Conservation (phyloP, 768 basidiomycete species). For the Russula sp. region DNA sequence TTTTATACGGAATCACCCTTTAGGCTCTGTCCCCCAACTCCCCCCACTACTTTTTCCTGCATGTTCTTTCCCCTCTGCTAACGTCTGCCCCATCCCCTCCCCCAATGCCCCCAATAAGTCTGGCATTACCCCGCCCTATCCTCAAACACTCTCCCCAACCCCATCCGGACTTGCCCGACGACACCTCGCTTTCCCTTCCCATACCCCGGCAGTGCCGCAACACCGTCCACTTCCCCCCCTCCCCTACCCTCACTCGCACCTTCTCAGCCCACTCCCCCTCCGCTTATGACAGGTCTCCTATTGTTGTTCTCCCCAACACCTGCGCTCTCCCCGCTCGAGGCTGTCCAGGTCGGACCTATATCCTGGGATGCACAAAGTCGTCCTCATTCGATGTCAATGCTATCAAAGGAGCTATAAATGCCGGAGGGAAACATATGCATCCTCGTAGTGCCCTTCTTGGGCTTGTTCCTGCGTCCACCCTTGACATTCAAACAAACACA, state of each 20-base stretch:
- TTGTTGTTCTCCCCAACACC: slow-evolving; percentile 61
- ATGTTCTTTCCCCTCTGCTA: slow-evolving; percentile 13
- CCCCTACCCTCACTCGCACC: slow-evolving; percentile 31
- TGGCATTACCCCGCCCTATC: slow-evolving; percentile 19
- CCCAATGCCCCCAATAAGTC: neutral
- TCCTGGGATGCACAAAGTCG: slow-evolving; percentile 34
- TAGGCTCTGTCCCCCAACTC: neutral
- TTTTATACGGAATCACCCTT: neutral
- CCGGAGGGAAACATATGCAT: slow-evolving; percentile 37
- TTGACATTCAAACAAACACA: neutral
- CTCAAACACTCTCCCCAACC: slow-evolving; percentile 18
- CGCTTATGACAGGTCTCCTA: slow-evolving; percentile 73
- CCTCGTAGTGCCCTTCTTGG: slow-evolving; percentile 33
- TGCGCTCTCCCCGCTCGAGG: slow-evolving; percentile 77
- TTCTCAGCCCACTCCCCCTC: slow-evolving; percentile 38
- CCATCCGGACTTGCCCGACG: neutral
- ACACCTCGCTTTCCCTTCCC: neutral
- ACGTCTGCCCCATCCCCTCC: neutral
- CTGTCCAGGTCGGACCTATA: slow-evolving; percentile 65
- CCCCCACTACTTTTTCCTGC: neutral
- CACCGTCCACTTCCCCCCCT: slow-evolving; percentile 43
- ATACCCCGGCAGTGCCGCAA: slow-evolving; percentile 12
- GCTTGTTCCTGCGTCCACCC: slow-evolving; percentile 7
- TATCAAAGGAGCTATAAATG: slow-evolving; percentile 21
- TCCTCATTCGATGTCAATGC: slow-evolving; percentile 16